Evolutionary conservation across 768 basidiomycete species (phyloP), one percentile per base, ranked within the genome.

Genomic region (Lactarius akahatsu): DNA sequence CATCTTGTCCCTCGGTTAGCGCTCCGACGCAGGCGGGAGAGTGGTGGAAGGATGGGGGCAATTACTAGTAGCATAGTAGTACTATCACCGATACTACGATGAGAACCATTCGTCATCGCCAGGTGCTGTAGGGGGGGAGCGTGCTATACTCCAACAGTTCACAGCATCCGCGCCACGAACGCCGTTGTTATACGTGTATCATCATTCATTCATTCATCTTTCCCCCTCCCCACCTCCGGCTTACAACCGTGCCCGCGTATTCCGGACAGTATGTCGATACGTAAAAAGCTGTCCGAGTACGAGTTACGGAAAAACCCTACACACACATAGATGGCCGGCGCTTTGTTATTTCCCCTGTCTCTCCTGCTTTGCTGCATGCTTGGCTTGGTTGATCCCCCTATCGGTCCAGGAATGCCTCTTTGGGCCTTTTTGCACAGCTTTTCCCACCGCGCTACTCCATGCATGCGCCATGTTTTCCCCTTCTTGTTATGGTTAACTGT

Each of bases 1-100:
- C 36, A 41, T 65, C 54, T 23, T 20, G 15, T 13, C 10, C 26
- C 20, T 1, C 4, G 4, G 50, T 26, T 10, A 15, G 28, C 9
- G 30, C 30, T 28, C 28, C 8, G 54, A 20, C 28, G 30, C 26
- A 16, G 23, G 7, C 30, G 30, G 20, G 45, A 36, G 41, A 47
- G 41, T 38, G 20, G 56, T 18, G 38, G 26, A 50, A 34, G 38
- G 65, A 40, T 54, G 47, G 41, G 15, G 28, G 43, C 56, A n/a
- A 58, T 66, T 62, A 62, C 65, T 66, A 58, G 23, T 62, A 66
- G 60, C 40, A 61, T 62, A 66, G 60, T 57, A 57, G 63, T 32
- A 54, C 28, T 41, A 32, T 7, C 36, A 61, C 32, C 16, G 43
- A 61, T 61, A 50, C 59, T 61, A 47, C 28, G 59, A 34, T 10